phyloP scores from a whole-genome alignment of 2,329 filamentous ascomycete genomes.

The Penicillium sp. region DNA sequence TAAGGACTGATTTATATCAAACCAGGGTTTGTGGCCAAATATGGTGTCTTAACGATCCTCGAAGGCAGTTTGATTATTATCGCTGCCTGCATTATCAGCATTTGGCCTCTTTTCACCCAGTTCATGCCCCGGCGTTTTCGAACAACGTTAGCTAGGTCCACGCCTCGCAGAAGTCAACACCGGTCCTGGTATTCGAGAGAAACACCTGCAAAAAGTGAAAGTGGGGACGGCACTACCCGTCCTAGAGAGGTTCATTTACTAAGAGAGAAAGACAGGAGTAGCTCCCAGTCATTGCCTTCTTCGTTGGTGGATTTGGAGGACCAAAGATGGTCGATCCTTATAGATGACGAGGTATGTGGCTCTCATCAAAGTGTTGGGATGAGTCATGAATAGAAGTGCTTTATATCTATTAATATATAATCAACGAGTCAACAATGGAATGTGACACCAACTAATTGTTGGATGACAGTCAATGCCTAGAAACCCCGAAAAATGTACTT shows the following conservation, averaged over 20 bases:
- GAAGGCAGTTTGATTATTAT: constrained; percentile 17
- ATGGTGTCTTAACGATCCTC: constrained; percentile 9
- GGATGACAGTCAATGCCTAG: neutral
- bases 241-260: neutral
- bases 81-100: constrained; percentile 16
- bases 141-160: neutral
- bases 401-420: neutral
- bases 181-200: constrained; percentile 10
- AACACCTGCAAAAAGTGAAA: neutral
- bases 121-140: constrained; percentile 4
- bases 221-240: neutral
- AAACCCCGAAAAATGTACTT: neutral
- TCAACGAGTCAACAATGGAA: too few species aligned
- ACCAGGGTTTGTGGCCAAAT: constrained; percentile 12
- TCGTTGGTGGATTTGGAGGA: constrained; percentile 19
- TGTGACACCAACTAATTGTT: neutral
- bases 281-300: constrained; percentile 4
- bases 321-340: constrained; percentile 9
- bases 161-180: neutral
- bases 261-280: neutral
- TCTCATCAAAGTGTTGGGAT: neutral
- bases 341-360: neutral
- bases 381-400: neutral
- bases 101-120: constrained; percentile 16
- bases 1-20: neutral